Base-by-base conservation (phyloP, 805 yeast genomes). In the Komagataella ulmi region DNA sequence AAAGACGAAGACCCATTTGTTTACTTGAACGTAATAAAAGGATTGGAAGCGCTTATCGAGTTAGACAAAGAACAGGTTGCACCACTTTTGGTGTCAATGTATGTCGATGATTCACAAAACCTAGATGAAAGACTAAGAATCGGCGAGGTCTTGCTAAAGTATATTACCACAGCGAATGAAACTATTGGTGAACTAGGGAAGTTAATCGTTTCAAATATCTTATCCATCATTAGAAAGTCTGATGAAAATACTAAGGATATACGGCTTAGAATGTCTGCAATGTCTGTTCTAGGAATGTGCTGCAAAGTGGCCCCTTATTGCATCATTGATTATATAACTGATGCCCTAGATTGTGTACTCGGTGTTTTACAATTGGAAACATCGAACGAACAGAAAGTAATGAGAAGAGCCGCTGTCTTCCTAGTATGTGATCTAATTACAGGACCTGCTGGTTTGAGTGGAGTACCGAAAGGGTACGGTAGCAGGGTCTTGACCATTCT, bases 1-100 rank as follows among this genome's bases (percentile, higher is more conserved):
- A 74, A 75, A 48, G 95, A 88, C 57, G 73, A 79, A 0, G 99
- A 91, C 54, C 96, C 99, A 0, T 91, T 81, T 63, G 79, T 93
- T 14, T 93, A 88, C 61, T 63, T 93, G 51, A 91, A 88, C 60
- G 85, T 84, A 0, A 86, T 93, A 55, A 88, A 85, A 59, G 90
- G 93, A 0, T 65, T 93, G 23, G 83, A 80, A 47, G 71, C 76
- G 14, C 63, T 89, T 45, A 63, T 85, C n/a, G 77, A 69, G 44
- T 60, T 62, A 52, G 73, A 74, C 51, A 69, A 70, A 21, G 51
- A 56, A 0, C 61, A 60, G 5, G 72, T 76, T 0, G 50, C 76
- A 2, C 62, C 66, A 1, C 60, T 66, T 2, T 61, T 80, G 18
- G 55, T 71, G 3, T 56, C 67, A 1, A 56, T 75, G 3, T 80